These are phyloP conservation scores for Rhynchospora pubera DNA, from an alignment of 176 grass and related monocot species.

Conservation along the genomic window DNA sequence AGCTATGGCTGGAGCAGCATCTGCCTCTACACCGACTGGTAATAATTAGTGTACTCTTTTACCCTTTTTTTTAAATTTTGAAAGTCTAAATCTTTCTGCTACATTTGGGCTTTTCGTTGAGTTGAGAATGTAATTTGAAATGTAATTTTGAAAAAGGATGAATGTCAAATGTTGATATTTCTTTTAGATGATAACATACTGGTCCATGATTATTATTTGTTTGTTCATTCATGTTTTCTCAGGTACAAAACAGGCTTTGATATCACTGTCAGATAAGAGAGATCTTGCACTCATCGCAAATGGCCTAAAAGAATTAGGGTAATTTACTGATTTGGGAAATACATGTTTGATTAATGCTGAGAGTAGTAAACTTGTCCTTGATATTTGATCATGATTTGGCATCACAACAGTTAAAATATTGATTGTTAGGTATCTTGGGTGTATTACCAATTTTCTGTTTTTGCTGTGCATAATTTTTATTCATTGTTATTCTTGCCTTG, in stretches of 20 bases:
- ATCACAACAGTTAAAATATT: too few relatives aligned
- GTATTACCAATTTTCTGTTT: neutral
- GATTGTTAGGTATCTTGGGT: neutral
- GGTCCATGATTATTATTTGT: neutral
- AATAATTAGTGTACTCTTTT: neutral
- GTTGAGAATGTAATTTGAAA: neutral
- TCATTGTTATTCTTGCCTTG: neutral
- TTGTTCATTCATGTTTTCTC: neutral
- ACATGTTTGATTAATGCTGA: neutral
- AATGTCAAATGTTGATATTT: neutral
- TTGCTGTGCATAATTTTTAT: neutral
- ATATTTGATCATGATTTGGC: neutral
- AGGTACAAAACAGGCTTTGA: conserved; percentile 44
- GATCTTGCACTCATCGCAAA: conserved; percentile 35
- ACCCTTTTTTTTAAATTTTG: neutral
- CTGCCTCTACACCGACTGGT: neutral
- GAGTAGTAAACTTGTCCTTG: neutral
- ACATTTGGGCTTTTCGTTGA: neutral
- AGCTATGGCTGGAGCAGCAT: conserved; percentile 3
- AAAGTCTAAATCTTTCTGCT: neutral
- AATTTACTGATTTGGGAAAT: conserved; percentile 9
- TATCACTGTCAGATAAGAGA: conserved; percentile 47
- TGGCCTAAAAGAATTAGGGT: conserved; percentile 42
- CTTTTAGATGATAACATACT: neutral
- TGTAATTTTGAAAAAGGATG: neutral